Percentiles rank a stretch among this genome's conserved stretches.
phyloP scores from a whole-genome alignment of 129 eudicot genomes.

The Centrapalus pauciflorus region DNA sequence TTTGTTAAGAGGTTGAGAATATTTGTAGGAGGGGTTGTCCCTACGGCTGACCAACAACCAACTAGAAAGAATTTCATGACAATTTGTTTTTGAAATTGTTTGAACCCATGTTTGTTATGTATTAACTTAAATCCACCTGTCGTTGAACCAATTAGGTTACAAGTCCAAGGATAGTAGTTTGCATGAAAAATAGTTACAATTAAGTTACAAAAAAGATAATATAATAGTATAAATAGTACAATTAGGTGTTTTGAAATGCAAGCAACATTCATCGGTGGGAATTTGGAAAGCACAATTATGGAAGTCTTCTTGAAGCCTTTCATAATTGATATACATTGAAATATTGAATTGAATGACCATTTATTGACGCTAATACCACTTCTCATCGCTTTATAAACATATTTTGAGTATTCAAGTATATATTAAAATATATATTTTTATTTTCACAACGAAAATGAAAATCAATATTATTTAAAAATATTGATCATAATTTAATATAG shows the following conservation, averaged over 20 bases:
- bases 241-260: slow-evolving; percentile 10
- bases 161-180: no score
- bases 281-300: slow-evolving; percentile 6
- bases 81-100: no score
- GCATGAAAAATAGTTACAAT: no score
- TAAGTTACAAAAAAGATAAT: neutral
- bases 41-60: no score
- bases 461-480: neutral
- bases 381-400: neutral
- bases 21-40: no score
- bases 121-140: no score
- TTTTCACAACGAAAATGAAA: no score
- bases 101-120: no score
- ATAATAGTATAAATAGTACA: neutral
- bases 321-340: slow-evolving; percentile 1
- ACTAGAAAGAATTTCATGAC: no score
- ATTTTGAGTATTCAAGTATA: neutral
- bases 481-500: neutral
- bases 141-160: no score
- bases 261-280: slow-evolving; percentile 18
- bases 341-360: neutral
- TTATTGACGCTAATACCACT: slow-evolving; percentile 4
- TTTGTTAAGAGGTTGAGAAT: no score
- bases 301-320: neutral
- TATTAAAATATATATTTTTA: neutral